A percentile compares a stretch with the other conserved stretches of the same genome.
Evolutionary conservation across 2,329 filamentous ascomycete species (phyloP).

Genomic region (Volutella citrinella): DNA sequence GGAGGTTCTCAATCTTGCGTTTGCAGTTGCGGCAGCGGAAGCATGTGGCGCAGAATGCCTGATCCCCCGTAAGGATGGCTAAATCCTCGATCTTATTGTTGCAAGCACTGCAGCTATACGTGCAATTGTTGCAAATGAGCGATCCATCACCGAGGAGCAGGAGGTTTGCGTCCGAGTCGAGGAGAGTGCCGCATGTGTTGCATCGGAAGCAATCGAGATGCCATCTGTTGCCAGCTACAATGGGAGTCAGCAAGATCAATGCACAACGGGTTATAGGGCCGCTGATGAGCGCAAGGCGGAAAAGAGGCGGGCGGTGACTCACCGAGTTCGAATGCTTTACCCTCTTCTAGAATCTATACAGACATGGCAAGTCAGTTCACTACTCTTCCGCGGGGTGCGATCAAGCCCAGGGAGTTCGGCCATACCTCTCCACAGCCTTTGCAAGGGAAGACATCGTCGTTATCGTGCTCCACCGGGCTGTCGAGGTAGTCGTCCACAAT

Average conservation of each 20-base stretch:
- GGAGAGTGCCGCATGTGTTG: constrained; percentile 89
- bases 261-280: too few relatives aligned
- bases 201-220: constrained; percentile 99
- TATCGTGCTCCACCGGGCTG: constrained; percentile 68
- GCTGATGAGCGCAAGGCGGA: too few relatives aligned
- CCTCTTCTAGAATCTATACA: constrained; percentile 87
- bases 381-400: too few relatives aligned
- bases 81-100: constrained; percentile 97
- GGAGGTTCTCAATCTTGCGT: constrained; percentile 95
- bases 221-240: constrained; percentile 87
- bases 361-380: too few relatives aligned
- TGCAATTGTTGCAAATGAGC: constrained; percentile 98
- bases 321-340: constrained; percentile 98
- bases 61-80: constrained; percentile 94
- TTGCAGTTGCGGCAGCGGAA: constrained; percentile 98
- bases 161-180: constrained; percentile 97
- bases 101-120: constrained; percentile 96
- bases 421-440: constrained; percentile 91
- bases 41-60: constrained; percentile 95
- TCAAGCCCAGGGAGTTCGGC: too few relatives aligned
- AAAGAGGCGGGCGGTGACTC: too few relatives aligned
- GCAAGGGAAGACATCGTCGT: constrained; percentile 83
- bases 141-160: constrained; percentile 96
- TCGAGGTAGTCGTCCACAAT: constrained; percentile 62
- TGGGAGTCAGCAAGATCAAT: too few relatives aligned